Percentiles rank a stretch among this genome's conserved stretches.
Conservation (phyloP, 2,329 filamentous ascomycete species). For the Triangularia setosa region DNA sequence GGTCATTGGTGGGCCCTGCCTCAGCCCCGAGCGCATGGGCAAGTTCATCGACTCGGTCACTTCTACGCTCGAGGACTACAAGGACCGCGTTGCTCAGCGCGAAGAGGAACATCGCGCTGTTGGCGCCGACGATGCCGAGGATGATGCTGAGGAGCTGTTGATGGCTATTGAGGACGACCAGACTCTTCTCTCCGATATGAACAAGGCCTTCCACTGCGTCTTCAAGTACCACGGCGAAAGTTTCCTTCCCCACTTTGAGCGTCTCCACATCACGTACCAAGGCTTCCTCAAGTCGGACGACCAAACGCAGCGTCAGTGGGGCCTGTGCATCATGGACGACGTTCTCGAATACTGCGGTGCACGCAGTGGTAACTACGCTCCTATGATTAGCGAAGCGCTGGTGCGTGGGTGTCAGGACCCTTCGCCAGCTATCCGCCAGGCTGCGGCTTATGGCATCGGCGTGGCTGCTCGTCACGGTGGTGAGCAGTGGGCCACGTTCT, state of each 20-base stretch:
- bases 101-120: slow-evolving; percentile 71
- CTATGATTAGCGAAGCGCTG: slow-evolving; percentile 82
- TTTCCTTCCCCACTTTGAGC: slow-evolving; percentile 87
- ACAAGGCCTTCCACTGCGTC: slow-evolving; percentile 98
- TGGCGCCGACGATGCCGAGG: slow-evolving; percentile 83
- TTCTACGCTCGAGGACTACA: slow-evolving; percentile 88
- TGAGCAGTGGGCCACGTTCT: slow-evolving; percentile 79
- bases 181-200: slow-evolving; percentile 96
- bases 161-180: slow-evolving; percentile 97
- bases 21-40: slow-evolving; percentile 74
- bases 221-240: slow-evolving; percentile 90
- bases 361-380: slow-evolving; percentile 80
- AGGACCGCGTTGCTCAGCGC: slow-evolving; percentile 76
- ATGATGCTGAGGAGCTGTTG: slow-evolving; percentile 77
- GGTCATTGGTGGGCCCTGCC: slow-evolving; percentile 80
- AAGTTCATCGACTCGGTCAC: slow-evolving; percentile 83
- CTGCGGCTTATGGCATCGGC: slow-evolving; percentile 91
- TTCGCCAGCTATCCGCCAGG: slow-evolving; percentile 89
- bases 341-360: slow-evolving; percentile 94
- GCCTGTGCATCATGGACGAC: slow-evolving; percentile 97
- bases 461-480: slow-evolving; percentile 93
- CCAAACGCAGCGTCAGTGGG: slow-evolving; percentile 93
- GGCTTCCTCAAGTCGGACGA: slow-evolving; percentile 77
- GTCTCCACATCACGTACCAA: slow-evolving; percentile 79
- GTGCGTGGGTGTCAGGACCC: slow-evolving; percentile 80